Percentiles rank a stretch among this genome's conserved stretches.
Conservation (phyloP, 2,329 filamentous ascomycete genomes). For the Pseudogymnoascus sp. region DNA sequence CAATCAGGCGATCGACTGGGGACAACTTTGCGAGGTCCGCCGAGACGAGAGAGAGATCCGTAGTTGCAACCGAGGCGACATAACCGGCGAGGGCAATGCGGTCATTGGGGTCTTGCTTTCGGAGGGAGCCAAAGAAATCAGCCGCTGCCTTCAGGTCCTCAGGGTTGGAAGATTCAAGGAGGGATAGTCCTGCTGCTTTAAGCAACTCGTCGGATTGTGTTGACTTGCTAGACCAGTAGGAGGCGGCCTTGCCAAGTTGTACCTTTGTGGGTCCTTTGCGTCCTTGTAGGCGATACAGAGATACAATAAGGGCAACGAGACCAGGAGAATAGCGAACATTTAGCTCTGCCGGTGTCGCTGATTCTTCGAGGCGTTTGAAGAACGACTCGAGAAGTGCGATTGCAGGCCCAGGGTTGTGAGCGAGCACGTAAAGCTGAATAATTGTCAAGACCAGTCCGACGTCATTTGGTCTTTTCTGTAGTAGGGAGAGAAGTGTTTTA, state of each 20-base stretch:
- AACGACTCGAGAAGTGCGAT: constrained; percentile 68
- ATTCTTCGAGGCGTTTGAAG: constrained; percentile 60
- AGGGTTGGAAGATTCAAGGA: constrained; percentile 64
- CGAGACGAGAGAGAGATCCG: constrained; percentile 46
- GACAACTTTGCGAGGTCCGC: constrained; percentile 49
- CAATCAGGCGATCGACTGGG: constrained; percentile 51
- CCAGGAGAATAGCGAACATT: constrained; percentile 77
- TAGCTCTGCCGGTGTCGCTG: constrained; percentile 44
- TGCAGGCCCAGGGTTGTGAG: constrained; percentile 64
- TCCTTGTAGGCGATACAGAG: constrained; percentile 68
- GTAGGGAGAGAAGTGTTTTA: constrained; percentile 57
- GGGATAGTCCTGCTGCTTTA: constrained; percentile 70
- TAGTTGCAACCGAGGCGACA: constrained; percentile 69
- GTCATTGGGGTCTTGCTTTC: constrained; percentile 57
- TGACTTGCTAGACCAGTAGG: constrained; percentile 65
- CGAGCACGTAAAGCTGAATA: constrained; percentile 70
- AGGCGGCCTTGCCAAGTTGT: constrained; percentile 70
- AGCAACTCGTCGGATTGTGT: constrained; percentile 57
- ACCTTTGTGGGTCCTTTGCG: constrained; percentile 62
- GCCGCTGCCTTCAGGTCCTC: constrained; percentile 63
- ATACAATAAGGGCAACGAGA: constrained; percentile 69
- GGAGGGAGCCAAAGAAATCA: constrained; percentile 69
- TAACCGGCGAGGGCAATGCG: constrained; percentile 68
- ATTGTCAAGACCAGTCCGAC: constrained; percentile 72
- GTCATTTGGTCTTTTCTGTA: constrained; percentile 69